Evolutionary conservation across 2,329 filamentous ascomycete genomes (phyloP), one percentile per base, ranked within the genome.

Genomic region (Beauveria rudraprayagi): DNA sequence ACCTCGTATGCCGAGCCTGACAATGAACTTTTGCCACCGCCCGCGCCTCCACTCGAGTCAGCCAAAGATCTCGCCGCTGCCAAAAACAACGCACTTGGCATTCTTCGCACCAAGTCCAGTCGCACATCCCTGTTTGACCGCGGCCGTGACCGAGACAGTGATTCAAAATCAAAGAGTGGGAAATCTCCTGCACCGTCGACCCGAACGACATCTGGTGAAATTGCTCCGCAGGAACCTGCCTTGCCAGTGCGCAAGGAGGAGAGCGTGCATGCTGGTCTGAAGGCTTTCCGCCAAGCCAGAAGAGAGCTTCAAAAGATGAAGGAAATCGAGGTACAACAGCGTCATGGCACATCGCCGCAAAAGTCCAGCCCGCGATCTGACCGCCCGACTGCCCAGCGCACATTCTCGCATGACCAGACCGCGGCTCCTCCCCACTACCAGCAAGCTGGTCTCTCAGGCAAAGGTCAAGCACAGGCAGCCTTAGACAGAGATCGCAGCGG

Each of bases 1-100:
- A 89, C 85, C 8, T 87, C 83, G 0, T 88, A 86, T 64, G 85
- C 84, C 0, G 87, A 89, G 66, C 80, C 81, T 3, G 85, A 90
- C 43, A 78, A 74, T 63, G 78, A 78, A 11, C 66, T 62, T 43
- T 63, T 68, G 4, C 54, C 63, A 24, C 67, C 72, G 3, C 63
- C 68, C 3, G 58, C 64, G 3, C 67, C 67, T 0, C 66, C 69
- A 28, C 66, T 73, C 14, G 75, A 79, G 40, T 66, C 69, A 6
- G 63, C 70, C 52, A 67, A 70, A 61, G 75, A 75, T 48, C 64
- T 61, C 2, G 28, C 69, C 14, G 65, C 72, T 10, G 63, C 72
- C n/a, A 74, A 77, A 55, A 74, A 82, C 4, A 85, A 84, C 66
- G 81, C 85, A 1, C 75, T 90, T 26, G 85, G 82, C 24, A 83